Evolutionary conservation across 2,329 filamentous ascomycete species (phyloP), one percentile per base, ranked within the genome.

Genomic region (Hirsutella minnesotensis): DNA sequence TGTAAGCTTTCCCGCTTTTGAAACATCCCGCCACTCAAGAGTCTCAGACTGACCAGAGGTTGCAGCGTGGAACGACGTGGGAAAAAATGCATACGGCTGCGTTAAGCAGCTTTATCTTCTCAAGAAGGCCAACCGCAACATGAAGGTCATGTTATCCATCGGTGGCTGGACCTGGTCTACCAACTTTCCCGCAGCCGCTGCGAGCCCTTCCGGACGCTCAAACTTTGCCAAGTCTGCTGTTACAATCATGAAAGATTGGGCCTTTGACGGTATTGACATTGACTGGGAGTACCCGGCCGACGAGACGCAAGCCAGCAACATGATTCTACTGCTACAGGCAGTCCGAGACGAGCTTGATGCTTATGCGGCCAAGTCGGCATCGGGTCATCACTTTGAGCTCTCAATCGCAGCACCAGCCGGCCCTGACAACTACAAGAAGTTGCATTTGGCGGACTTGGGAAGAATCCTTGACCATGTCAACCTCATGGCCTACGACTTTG

Each of bases 81-180:
- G 82, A 5, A 81, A 69, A 47, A 92, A 94, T 56, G 76, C 83
- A 38, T 92, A 90, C 51, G 88, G 88, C 33, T 84, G 80, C 56
- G 61, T 86, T 42, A 92, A 92, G 64, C 85, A 94, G 54, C 68
- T 94, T 1, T 86, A 76, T 57, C 64, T 85, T 8, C 68, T 87
- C 36, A 94, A 94, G 65, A 80, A 89, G 59, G 61, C 70, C 44
- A 81, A 94, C 59, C 79, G 86, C 15, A 75, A 86, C 38, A 61
- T 94, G 42, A 94, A 94, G 57, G 71, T 83, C 1, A 68, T 94
- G 19, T 72, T 94, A 4, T 85, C 78, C 39, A 86, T 95, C 49
- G 88, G 88, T 39, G 87, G 88, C 24, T 94, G 83, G 83, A 88
- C 84, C 0, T 92, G 86, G 62, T 87, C 83, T 2, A 66, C 72